Evolutionary conservation across 2,329 filamentous ascomycete genomes (phyloP).

Genomic region (Aulographum hederae): DNA sequence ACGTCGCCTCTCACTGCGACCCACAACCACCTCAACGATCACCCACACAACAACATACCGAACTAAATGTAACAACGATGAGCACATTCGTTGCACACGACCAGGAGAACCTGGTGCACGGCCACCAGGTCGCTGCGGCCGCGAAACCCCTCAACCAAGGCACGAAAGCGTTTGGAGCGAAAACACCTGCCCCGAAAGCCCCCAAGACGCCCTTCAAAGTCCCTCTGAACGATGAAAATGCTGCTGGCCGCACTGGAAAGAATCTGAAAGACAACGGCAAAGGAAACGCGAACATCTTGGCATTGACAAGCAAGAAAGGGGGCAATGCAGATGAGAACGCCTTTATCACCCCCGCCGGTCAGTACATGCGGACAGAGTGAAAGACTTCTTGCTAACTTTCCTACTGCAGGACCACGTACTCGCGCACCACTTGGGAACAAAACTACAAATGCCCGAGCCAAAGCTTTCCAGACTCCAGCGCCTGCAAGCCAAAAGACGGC

Average conservation of each 20-base stretch:
- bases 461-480: slow-evolving; percentile 44
- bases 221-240: slow-evolving; percentile 72
- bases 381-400: slow-evolving; percentile 2
- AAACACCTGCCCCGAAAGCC: slow-evolving; percentile 59
- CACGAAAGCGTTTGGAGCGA: slow-evolving; percentile 42
- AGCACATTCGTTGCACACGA: too few relatives aligned
- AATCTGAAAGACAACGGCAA: slow-evolving; percentile 35
- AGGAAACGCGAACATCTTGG: slow-evolving; percentile 29
- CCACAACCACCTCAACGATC: too few relatives aligned
- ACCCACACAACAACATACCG: too few relatives aligned
- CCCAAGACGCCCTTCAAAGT: slow-evolving; percentile 72
- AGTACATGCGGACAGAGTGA: slow-evolving; percentile 11
- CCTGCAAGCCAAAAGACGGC: slow-evolving; percentile 47
- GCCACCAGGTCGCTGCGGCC: slow-evolving; percentile 50
- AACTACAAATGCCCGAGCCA: slow-evolving; percentile 81
- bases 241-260: slow-evolving; percentile 41
- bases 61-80: too few relatives aligned
- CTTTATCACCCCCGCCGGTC: slow-evolving; percentile 70
- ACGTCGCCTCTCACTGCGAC: too few relatives aligned
- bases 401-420: slow-evolving; percentile 37
- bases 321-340: slow-evolving; percentile 38
- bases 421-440: slow-evolving; percentile 82
- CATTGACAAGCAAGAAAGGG: slow-evolving; percentile 34
- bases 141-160: slow-evolving; percentile 56
- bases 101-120: slow-evolving; percentile 73